Base-by-base conservation (phyloP, 768 basidiomycete species). In the Mycena vitilis region DNA sequence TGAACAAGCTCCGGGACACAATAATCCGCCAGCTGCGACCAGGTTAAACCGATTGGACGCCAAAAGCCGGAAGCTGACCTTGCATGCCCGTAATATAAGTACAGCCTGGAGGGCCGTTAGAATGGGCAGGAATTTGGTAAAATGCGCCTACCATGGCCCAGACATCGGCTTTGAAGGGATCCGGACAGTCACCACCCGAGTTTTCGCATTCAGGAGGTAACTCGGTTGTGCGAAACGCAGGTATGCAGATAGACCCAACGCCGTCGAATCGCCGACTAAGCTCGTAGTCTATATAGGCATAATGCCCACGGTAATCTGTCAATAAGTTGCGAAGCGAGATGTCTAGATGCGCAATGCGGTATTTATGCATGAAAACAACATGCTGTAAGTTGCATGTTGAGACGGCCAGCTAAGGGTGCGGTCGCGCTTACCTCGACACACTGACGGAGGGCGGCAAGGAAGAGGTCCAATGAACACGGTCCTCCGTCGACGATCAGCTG, bases 211-310 rank as follows among this genome's bases (percentile, higher is more conserved):
- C 92, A 15, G 92, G 92, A 22, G 92, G 90, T 13, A 89, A 73
- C 65, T 93, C 92, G 22, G 91, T 91, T 23, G 87, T 86, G 16
- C 87, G 83, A 73, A 82, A 82, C 51, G 80, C 79, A 66, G 75
- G 76, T 22, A 89, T 77, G 34, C 79, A 74, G 9, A 86, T 83
- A 57, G 74, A 72, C 23, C 76, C 64, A 5, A 74, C 51, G 45
- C 76, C 78, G 55, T 85, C 81, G 74, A 88, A 89, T 53, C 83
- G 83, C 22, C 84, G 86, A 74, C 90, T 91, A 16, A 86, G 75
- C 75, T 93, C 91, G 70, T 87, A 93, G 75, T 94, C 92, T 67
- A 93, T 93, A 73, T 85, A 92, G 0, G 90, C 90, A 75, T 88
- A 93, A 56, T 81, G 85, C 13, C 68, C 40, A 47, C 83, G 75